Base-by-base conservation (phyloP, 768 basidiomycete genomes). In the Pilatotrama ljubarskyi region DNA sequence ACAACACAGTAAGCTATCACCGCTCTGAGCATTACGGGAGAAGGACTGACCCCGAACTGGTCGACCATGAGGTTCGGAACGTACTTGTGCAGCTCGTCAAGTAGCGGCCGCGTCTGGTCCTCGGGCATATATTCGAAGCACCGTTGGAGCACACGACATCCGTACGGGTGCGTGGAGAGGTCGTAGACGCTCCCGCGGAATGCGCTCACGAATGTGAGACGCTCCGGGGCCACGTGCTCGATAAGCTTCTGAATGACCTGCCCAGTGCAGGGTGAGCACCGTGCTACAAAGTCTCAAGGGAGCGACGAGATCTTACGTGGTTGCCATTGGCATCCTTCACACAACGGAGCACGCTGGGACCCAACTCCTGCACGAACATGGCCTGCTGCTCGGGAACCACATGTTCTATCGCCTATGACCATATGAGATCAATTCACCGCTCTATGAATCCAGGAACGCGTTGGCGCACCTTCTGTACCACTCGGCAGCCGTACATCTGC, bases 401-500 rank as follows among this genome's bases (percentile, higher is more conserved):
- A 68, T 81, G 84, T 68, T 98, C 95, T 20, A 98, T 80, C 26
- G 93, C 93, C 91, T 97, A 66, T 37, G 65, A 29, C 5, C 1
- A 2, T 4, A 36, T 68, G 22, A 67, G 3, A 52, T 40, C 7
- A 48, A 40, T 5, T 18, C 35, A 10, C 8, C 17, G 1, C 6
- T 32, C 20, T 13, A 7, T 38, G 4, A 1, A 29, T 43, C n/a
- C 57, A 7, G 11, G 51, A n/a, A 36, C 55, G n/a, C 5, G n/a
- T 38, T 22, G 25, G 63, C 64, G 24, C 61, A 91, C 93, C 87
- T 94, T 94, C 72, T 96, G 94, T 18, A 95, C 88, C 7, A 98
- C 95, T 14, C 96, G 85, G 74, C 96, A 99, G 4, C 95, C 96
- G 73, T 98, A 98, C 83, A 95, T 92, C 69, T 98, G 91, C 55